These are phyloP conservation scores for Penicillium parvum DNA, from an alignment of 495 filamentous ascomycete species.

Conservation along the genomic window DNA sequence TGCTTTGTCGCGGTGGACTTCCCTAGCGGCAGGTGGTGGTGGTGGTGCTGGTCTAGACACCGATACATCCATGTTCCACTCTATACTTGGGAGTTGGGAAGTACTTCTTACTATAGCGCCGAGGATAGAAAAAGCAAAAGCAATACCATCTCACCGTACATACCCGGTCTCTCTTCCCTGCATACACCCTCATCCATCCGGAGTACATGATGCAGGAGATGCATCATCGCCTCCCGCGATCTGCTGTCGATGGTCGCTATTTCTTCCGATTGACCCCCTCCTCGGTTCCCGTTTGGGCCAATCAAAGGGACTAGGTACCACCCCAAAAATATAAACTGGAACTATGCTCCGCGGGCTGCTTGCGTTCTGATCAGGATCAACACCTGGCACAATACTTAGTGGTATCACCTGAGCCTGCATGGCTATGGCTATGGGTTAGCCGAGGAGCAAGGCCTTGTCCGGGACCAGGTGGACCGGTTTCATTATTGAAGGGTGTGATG, in stretches of 20 bases:
- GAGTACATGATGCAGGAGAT: slow-evolving; percentile 32
- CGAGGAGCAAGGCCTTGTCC: slow-evolving; percentile 7
- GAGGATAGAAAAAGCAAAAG: not conserved
- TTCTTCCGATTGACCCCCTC: slow-evolving; percentile 16
- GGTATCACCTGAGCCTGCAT: slow-evolving; percentile 18
- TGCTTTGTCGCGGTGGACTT: too few species aligned
- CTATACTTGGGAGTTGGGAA: too few species aligned
- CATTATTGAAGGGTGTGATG: slow-evolving; percentile 15
- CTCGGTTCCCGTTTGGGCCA: slow-evolving; percentile 8
- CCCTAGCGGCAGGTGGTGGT: too few species aligned
- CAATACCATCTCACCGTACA: slow-evolving; percentile 13
- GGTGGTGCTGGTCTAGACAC: too few species aligned
- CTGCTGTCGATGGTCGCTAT: slow-evolving; percentile 6
- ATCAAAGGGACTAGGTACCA: too few species aligned
- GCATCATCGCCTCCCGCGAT: slow-evolving; percentile 27
- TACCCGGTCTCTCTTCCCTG: slow-evolving; percentile 23
- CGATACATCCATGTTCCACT: too few species aligned
- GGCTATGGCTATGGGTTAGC: slow-evolving; percentile 9
- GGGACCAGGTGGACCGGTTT: slow-evolving; percentile 27
- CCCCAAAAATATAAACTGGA: not conserved
- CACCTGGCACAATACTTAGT: too few species aligned
- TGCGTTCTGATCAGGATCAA: slow-evolving; percentile 13
- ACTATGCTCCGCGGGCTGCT: slow-evolving; percentile 16
- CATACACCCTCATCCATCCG: slow-evolving; percentile 19
- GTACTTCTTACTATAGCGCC: too few species aligned